Evolutionary conservation across 177 flowering plant genomes (phyloP), one percentile per base, ranked within the genome.

Genomic region (Vitis hybrid): DNA sequence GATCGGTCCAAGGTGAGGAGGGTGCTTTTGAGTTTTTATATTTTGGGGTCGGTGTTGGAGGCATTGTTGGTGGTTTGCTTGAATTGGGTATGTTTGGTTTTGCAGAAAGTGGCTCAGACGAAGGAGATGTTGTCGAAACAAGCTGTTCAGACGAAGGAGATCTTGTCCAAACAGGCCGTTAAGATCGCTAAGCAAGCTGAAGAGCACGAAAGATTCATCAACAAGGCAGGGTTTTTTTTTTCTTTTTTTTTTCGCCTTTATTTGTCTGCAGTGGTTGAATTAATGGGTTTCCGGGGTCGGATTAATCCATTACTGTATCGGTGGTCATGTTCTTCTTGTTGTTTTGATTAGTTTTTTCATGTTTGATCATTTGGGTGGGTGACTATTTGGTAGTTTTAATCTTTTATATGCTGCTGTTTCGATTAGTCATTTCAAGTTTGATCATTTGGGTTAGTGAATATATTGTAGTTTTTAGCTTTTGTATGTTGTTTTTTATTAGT

Each of bases 161-260:
- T 84, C 50, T 64, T 88, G 58, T 88, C 91, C 18, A 84, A 90
- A 72, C 94, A 90, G 67, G 94, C 94, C 10, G 82, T 82, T 51
- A 91, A 86, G 81, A 85, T 93, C 66, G 97, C 97, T n/a, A 87
- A 88, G 71, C 92, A 82, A 76, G 98, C 98, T 17, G 98, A 93
- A 72, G 94, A 91, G 72, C 98, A 93, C 53, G 97, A 93, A 66
- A 71, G 87, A 17, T 89, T 93, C 76, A 90, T 93, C 71, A 89
- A 79, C 50, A 93, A 93, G 92, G 98, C 86, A 20, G 52, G 56
- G 27, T 3, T 41, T 27, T 52, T 68, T 51, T 9, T 69, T 41
- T 2, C 55, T 59, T 14, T 65, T 24, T 2, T 21, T 27, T 27
- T 27, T 27, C 30, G 30, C 30, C 30, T 27, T 27, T 41, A 2